phyloP scores from a whole-genome alignment of 2,329 filamentous ascomycete genomes.

The Botrytis byssoidea region DNA sequence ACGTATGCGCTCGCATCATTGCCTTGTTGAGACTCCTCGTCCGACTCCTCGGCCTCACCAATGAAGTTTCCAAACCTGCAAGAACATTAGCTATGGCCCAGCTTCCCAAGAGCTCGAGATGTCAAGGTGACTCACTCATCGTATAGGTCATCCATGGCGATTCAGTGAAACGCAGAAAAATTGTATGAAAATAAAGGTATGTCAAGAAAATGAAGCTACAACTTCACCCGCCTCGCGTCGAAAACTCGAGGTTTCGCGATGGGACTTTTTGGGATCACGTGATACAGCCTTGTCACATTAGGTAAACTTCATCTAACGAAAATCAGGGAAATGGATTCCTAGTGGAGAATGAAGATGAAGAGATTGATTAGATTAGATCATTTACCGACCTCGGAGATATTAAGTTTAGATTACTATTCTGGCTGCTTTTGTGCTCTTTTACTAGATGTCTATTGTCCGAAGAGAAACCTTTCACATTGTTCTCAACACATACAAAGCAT shows the following conservation, averaged over 20 bases:
- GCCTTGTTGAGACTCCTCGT: slow-evolving; percentile 78
- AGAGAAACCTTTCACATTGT: background rate
- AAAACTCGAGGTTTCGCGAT: slow-evolving; percentile 31
- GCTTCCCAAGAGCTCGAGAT: slow-evolving; percentile 11
- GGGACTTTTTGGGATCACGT: slow-evolving; percentile 30
- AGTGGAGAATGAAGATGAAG: background rate
- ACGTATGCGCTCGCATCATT: slow-evolving; percentile 73
- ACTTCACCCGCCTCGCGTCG: slow-evolving; percentile 25
- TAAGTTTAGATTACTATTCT: background rate
- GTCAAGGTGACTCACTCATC: slow-evolving; percentile 68
- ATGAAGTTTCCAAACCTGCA: slow-evolving; percentile 95
- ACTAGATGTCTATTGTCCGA: background rate
- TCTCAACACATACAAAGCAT: background rate
- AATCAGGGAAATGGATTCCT: background rate
- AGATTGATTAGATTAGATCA: slow-evolving; percentile 18
- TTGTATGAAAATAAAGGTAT: slow-evolving; percentile 15
- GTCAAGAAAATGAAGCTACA: slow-evolving; percentile 3
- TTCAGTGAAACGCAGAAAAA: slow-evolving; percentile 15
- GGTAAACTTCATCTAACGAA: background rate
- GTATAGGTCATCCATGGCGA: slow-evolving; percentile 89
- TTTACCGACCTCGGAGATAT: background rate
- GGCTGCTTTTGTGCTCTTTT: background rate
- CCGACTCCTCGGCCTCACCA: slow-evolving; percentile 85
- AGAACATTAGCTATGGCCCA: slow-evolving; percentile 27
- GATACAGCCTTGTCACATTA: slow-evolving; percentile 24